Conservation (phyloP, 129 eudicot species). For the Tagetes erecta region DNA sequence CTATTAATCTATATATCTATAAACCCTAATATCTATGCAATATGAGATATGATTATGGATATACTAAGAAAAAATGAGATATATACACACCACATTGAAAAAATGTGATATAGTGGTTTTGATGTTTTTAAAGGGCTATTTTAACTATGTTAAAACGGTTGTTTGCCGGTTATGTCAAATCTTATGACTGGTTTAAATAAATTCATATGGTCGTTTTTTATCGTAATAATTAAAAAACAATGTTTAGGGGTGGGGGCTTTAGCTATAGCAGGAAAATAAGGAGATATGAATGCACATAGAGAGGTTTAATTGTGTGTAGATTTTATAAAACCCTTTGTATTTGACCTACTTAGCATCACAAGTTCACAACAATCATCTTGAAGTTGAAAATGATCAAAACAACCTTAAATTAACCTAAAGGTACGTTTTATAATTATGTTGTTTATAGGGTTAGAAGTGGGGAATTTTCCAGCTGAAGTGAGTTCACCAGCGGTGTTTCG, state of each 20-base stretch:
- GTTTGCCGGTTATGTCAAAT: too few relatives aligned
- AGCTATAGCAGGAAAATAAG: too few relatives aligned
- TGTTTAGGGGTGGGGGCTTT: too few relatives aligned
- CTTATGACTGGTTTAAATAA: too few relatives aligned
- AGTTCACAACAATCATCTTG: neutral
- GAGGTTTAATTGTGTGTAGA: conserved; percentile 20
- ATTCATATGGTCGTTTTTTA: too few relatives aligned
- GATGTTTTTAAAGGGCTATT: too few relatives aligned
- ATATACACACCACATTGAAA: too few relatives aligned
- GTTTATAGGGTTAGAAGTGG: conserved; percentile 68
- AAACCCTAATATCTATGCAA: conserved; percentile 17
- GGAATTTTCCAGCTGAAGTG: conserved; percentile 70
- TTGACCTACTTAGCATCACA: conserved; percentile 21
- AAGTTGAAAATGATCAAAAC: neutral
- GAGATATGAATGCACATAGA: conserved; percentile 22
- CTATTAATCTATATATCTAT: conserved; percentile 30
- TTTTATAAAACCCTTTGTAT: conserved; percentile 1
- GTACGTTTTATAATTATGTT: neutral
- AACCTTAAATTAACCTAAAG: neutral
- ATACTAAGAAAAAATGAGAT: too few relatives aligned
- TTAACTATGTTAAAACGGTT: too few relatives aligned
- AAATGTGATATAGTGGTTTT: too few relatives aligned
- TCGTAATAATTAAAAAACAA: too few relatives aligned
- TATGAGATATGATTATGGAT: neutral
- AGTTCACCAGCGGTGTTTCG: conserved; percentile 68